Percentiles rank a stretch among this genome's conserved stretches.
Conservation (phyloP, 2,329 filamentous ascomycete genomes). For the Penicillium oxalicum region DNA sequence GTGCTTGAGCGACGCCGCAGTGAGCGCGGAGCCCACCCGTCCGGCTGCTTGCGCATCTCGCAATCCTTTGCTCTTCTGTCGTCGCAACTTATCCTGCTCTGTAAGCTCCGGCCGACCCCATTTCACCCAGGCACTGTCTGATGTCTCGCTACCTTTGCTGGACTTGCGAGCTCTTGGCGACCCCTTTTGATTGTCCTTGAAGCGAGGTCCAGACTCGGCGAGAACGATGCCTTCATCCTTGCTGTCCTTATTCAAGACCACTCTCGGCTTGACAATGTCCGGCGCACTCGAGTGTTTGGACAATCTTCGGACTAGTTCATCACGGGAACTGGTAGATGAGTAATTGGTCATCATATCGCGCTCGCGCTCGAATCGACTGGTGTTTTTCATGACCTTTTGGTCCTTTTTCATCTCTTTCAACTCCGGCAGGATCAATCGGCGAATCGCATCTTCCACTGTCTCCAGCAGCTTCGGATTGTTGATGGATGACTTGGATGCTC, state of each 20-base stretch:
- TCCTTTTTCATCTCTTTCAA: constrained; percentile 86
- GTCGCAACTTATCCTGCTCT: constrained; percentile 48
- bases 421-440: constrained; percentile 82
- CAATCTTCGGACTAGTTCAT: constrained; percentile 49
- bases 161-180: constrained; percentile 46
- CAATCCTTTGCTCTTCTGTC: constrained; percentile 50
- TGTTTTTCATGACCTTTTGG: constrained; percentile 69
- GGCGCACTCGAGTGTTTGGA: constrained; percentile 59
- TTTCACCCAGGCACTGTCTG: constrained; percentile 42
- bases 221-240: constrained; percentile 55
- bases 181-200: constrained; percentile 35
- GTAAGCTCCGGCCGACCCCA: constrained; percentile 44
- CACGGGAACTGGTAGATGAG: constrained; percentile 52
- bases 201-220: constrained; percentile 46
- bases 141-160: constrained; percentile 47
- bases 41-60: constrained; percentile 53
- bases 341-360: constrained; percentile 56
- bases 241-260: constrained; percentile 54
- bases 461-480: constrained; percentile 88
- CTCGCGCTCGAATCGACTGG: constrained; percentile 59
- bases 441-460: constrained; percentile 89
- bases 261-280: constrained; percentile 56
- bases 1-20: constrained; percentile 57
- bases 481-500: constrained; percentile 64
- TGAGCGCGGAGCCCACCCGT: constrained; percentile 53